Evolutionary conservation across 371 early-diverging fungal genomes (phyloP).

Genomic region (Mortierella sp.): DNA sequence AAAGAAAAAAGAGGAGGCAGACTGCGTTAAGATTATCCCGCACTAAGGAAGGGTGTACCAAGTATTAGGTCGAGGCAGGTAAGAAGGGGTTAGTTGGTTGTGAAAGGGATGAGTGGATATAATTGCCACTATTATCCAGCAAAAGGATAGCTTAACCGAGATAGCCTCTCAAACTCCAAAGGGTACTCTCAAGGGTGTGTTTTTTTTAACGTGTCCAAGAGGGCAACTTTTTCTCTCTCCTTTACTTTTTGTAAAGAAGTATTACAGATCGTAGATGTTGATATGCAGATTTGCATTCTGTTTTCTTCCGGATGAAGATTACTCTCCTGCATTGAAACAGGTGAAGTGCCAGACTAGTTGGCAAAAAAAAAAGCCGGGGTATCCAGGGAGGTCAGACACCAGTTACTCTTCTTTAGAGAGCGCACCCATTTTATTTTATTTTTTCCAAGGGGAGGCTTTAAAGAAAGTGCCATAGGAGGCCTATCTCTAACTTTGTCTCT

Average conservation of each 20-base stretch:
- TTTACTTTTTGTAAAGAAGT: not conserved
- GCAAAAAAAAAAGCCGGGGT: not conserved
- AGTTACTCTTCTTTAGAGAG: not conserved
- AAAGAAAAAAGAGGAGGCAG: not conserved
- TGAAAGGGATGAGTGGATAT: not conserved
- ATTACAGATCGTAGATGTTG: not conserved
- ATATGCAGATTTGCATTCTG: not conserved
- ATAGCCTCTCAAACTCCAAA: constrained; percentile 7
- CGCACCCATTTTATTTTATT: not conserved
- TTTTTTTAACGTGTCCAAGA: not conserved
- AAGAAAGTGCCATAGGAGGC: not conserved
- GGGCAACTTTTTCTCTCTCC: not conserved
- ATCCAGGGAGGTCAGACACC: not conserved
- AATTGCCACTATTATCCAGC: constrained; percentile 3
- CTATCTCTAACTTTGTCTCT: too few relatives aligned
- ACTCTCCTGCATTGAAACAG: constrained; percentile 6
- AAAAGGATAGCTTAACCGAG: constrained; percentile 4
- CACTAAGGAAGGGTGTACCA: not conserved
- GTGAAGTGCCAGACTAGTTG: not conserved
- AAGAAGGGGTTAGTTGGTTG: not conserved
- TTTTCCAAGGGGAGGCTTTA: not conserved
- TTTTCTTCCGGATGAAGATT: not conserved
- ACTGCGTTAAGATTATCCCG: not conserved
- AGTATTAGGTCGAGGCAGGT: not conserved
- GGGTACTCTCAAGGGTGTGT: not conserved